Conservation (phyloP, 73 alveolate species). For the Tetrahymena borealis region DNA sequence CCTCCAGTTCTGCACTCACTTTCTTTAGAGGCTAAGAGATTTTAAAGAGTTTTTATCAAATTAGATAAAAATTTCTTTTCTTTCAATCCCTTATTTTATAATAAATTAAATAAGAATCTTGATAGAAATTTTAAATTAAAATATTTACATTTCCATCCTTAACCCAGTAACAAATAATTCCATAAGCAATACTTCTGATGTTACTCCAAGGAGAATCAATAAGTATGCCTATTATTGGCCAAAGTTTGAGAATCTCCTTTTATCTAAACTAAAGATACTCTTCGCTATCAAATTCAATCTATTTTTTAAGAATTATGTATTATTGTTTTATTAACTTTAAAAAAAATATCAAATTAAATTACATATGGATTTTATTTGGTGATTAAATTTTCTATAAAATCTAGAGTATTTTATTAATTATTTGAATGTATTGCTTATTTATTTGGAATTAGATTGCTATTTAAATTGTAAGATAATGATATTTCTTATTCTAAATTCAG, state of each 20-base stretch:
- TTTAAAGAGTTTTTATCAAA: background rate
- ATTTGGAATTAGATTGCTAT: background rate
- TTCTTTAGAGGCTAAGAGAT: slow-evolving; percentile 48
- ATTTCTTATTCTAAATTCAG: background rate
- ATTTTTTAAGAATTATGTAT: background rate
- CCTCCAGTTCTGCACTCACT: slow-evolving; percentile 66
- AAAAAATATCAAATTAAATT: background rate
- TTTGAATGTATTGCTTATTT: background rate
- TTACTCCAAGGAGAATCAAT: slow-evolving; percentile 60
- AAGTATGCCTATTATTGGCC: slow-evolving; percentile 51
- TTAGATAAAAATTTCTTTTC: background rate
- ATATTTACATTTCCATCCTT: background rate
- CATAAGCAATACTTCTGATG: slow-evolving; percentile 60
- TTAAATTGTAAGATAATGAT: background rate
- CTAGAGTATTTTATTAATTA: background rate
- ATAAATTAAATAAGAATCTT: background rate
- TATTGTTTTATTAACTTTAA: background rate
- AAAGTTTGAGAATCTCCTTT: slow-evolving; percentile 50
- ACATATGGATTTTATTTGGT: background rate
- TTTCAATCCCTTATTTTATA: background rate
- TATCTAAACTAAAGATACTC: slow-evolving; percentile 39
- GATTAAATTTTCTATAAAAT: background rate
- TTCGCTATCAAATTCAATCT: background rate
- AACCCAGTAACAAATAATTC: slow-evolving; percentile 45
- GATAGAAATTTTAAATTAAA: background rate